Base-by-base conservation (phyloP, 163 green algal species). In the Chlamydomonas reinhardtii region DNA sequence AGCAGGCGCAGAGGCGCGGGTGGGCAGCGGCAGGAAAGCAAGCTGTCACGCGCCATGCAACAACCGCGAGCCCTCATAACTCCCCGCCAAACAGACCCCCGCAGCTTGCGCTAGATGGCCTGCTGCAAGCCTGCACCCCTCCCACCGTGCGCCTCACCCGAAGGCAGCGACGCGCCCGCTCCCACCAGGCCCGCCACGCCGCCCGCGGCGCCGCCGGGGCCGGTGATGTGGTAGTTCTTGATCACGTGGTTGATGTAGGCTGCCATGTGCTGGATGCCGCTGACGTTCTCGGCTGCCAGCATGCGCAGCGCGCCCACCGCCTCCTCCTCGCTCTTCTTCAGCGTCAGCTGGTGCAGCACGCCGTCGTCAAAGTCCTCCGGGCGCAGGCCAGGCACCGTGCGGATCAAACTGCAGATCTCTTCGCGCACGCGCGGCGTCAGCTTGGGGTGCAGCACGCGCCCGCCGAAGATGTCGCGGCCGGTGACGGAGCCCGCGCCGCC, bases 281-380 rank as follows among this genome's bases (percentile, higher is more conserved):
- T 59, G 17, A 77, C 65, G 64, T 91, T 89, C 37, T 90, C 83
- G 0, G 79, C 80, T 0, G 69, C 79, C 37, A 93, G 82, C 59
- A 82, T 83, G 31, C 90, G 74, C 71, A 93, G 87, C 31, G 90
- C 90, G 12, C 64, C 87, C 43, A 90, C 48, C 2, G 91, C 89
- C 76, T 94, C 91, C 6, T 93, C 90, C 74, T 93, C 89, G 59
- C 75, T 91, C 35, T 84, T 78, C 90, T 94, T 94, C 14, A 84
- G 76, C 22, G 81, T 86, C 39, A 94, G 85, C 87, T 94, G 91
- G 76, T 93, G 87, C 29, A 94, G 59, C 64, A 94, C 91, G 15
- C 91, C 91, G 35, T 94, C 91, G 74, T 94, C 91, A 91, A 94
- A 94, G 68, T 94, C 88, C 32, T 94, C 91, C 25, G 61, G 5